Conservation (phyloP, 2,329 filamentous ascomycete species). For the Monosporascus sp. region DNA sequence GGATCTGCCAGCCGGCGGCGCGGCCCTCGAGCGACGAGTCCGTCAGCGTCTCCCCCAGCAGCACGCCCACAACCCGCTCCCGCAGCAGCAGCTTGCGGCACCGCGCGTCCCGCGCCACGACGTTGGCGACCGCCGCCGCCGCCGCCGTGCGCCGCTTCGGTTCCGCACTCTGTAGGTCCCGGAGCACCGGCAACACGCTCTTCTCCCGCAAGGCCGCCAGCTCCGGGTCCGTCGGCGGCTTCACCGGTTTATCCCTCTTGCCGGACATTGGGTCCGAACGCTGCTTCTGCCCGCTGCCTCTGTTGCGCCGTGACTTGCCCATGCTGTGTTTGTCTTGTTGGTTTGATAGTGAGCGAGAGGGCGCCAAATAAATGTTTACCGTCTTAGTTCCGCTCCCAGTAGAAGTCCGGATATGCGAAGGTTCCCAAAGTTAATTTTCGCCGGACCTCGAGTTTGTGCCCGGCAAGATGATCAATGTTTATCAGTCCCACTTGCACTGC, state of each 20-base stretch:
- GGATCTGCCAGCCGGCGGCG: slow-evolving; percentile 63
- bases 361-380: not conserved
- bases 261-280: slow-evolving; percentile 47
- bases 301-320: slow-evolving; percentile 56
- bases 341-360: not conserved
- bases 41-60: slow-evolving; percentile 60
- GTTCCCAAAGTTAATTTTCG: not conserved
- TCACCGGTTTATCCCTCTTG: slow-evolving; percentile 45
- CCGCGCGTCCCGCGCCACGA: slow-evolving; percentile 52
- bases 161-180: slow-evolving; percentile 55
- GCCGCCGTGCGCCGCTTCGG: slow-evolving; percentile 55
- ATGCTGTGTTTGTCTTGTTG: slow-evolving; percentile 32
- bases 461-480: not conserved
- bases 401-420: too few species aligned
- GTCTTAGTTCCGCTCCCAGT: not conserved
- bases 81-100: slow-evolving; percentile 62
- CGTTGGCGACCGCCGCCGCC: slow-evolving; percentile 55
- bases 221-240: slow-evolving; percentile 59
- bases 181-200: slow-evolving; percentile 59
- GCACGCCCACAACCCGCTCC: slow-evolving; percentile 59
- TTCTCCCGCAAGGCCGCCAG: slow-evolving; percentile 58
- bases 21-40: slow-evolving; percentile 59
- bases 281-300: slow-evolving; percentile 36
- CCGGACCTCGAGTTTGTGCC: not conserved
- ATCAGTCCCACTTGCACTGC: too few species aligned